Evolutionary conservation across 805 yeast species (phyloP).

Genomic region (Starmera dryadoides): DNA sequence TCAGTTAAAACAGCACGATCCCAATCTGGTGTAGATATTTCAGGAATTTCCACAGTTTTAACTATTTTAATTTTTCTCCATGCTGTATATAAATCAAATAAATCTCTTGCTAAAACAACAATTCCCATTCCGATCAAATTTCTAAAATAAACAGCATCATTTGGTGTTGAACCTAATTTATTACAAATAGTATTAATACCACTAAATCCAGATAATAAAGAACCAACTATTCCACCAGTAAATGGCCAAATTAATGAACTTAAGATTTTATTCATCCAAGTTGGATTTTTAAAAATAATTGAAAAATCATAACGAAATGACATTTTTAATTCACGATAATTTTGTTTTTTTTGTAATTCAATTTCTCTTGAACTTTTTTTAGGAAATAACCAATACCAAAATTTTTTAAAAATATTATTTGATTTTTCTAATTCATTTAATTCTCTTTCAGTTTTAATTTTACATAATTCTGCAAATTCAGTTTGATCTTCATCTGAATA

Average conservation of each 20-base stretch:
- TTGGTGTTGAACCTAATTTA: conserved; percentile 21
- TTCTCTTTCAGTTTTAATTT: conserved; percentile 5
- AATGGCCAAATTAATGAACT: conserved; percentile 26
- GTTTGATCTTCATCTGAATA: conserved; percentile 22
- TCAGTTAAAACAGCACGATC: too few species aligned
- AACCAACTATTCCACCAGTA: conserved; percentile 17
- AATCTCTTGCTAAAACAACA: conserved; percentile 22
- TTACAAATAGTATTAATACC: conserved; percentile 12
- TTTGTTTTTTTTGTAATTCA: conserved; percentile 5
- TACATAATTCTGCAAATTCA: conserved; percentile 18
- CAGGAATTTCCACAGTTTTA: too few species aligned
- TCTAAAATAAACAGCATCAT: conserved; percentile 21
- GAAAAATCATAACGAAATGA: conserved; percentile 22
- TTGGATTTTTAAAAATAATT: conserved; percentile 12
- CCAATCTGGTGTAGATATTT: too few species aligned
- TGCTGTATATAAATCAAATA: conserved; percentile 21
- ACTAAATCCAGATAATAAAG: conserved; percentile 12
- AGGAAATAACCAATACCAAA: too few species aligned
- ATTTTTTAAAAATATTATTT: not conserved
- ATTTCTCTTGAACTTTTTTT: not conserved
- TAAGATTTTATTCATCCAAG: conserved; percentile 9
- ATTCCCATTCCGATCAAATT: conserved; percentile 22
- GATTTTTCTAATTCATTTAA: not conserved
- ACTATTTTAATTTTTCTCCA: too few species aligned
- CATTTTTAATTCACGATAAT: conserved; percentile 15